Evolutionary conservation across 2,329 filamentous ascomycete genomes (phyloP).

Genomic region (Beauveria medogensis): DNA sequence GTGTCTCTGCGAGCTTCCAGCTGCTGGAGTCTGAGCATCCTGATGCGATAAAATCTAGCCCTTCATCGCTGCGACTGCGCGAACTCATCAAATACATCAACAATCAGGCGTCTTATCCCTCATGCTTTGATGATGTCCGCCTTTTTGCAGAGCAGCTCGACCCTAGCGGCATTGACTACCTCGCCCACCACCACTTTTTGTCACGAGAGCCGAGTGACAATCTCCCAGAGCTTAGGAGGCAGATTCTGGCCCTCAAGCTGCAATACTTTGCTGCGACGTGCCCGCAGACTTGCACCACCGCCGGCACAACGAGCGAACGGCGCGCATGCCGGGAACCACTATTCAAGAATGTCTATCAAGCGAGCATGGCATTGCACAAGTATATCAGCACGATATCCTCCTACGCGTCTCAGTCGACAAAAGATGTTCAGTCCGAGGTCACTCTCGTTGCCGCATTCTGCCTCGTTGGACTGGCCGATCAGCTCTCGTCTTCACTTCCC

Average conservation of each 20-base stretch:
- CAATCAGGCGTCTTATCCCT: constrained; percentile 26
- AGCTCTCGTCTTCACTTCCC: constrained; percentile 3
- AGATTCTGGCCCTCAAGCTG: constrained; percentile 32
- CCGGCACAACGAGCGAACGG: neutral
- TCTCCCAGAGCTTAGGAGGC: constrained; percentile 20
- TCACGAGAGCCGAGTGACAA: constrained; percentile 22
- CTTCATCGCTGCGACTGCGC: constrained; percentile 23
- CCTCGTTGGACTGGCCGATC: constrained; percentile 22
- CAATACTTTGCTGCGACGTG: constrained; percentile 38
- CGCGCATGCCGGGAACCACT: neutral
- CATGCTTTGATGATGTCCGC: constrained; percentile 41
- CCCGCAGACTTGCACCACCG: constrained; percentile 7
- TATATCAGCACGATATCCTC: neutral
- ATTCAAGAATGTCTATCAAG: neutral
- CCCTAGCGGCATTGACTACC: constrained; percentile 29
- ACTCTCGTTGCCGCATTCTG: constrained; percentile 28
- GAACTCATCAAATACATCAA: constrained; percentile 30
- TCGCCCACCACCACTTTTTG: constrained; percentile 30
- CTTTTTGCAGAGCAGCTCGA: constrained; percentile 34
- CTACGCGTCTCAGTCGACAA: neutral
- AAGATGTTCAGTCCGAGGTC: constrained; percentile 24
- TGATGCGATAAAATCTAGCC: constrained; percentile 21
- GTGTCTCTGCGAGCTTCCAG: constrained; percentile 29
- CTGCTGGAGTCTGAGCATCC: constrained; percentile 22
- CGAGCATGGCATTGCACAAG: constrained; percentile 16